phyloP scores from a whole-genome alignment of 2,329 filamentous ascomycete genomes.

The Aspergillus texensis region DNA sequence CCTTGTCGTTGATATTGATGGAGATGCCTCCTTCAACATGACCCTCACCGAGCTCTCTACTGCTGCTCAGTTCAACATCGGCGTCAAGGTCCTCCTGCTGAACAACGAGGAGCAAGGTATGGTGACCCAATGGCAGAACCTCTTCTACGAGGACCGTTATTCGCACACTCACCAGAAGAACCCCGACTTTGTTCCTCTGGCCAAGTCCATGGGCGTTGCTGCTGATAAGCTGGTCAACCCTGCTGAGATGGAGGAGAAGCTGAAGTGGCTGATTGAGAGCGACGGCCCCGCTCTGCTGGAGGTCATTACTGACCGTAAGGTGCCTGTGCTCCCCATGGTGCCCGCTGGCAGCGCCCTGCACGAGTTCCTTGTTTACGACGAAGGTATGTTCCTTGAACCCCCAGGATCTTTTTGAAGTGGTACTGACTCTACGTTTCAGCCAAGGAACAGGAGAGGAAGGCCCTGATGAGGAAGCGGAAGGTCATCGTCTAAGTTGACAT shows the following conservation, averaged over 20 bases:
- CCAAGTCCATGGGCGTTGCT: conserved; percentile 87
- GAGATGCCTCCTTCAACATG: conserved; percentile 99
- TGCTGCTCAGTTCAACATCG: conserved; percentile 93
- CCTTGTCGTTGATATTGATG: conserved; percentile 93
- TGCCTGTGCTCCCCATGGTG: conserved; percentile 95
- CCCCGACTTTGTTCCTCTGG: conserved; percentile 92
- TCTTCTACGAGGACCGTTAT: conserved; percentile 95
- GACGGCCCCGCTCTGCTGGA: conserved; percentile 93
- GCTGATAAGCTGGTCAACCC: conserved; percentile 72
- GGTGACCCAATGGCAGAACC: conserved; percentile 97
- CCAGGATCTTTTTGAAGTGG: conserved; percentile 1
- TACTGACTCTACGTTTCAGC: conserved; percentile 45
- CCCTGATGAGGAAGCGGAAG: conserved; percentile 66
- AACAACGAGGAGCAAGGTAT: conserved; percentile 99
- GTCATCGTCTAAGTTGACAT: conserved; percentile 27
- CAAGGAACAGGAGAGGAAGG: conserved; percentile 69
- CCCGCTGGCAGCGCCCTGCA: conserved; percentile 83
- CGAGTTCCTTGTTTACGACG: conserved; percentile 89
- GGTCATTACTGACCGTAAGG: conserved; percentile 79
- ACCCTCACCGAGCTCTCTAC: conserved; percentile 93
- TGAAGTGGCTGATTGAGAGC: conserved; percentile 85
- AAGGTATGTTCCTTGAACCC: conserved; percentile 56
- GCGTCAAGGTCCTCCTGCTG: conserved; percentile 88
- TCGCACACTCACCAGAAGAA: conserved; percentile 92
- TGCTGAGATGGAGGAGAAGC: conserved; percentile 72